These are phyloP conservation scores for Colletotrichum tofieldiae DNA, from an alignment of 2,329 filamentous ascomycete genomes.

Conservation along the genomic window DNA sequence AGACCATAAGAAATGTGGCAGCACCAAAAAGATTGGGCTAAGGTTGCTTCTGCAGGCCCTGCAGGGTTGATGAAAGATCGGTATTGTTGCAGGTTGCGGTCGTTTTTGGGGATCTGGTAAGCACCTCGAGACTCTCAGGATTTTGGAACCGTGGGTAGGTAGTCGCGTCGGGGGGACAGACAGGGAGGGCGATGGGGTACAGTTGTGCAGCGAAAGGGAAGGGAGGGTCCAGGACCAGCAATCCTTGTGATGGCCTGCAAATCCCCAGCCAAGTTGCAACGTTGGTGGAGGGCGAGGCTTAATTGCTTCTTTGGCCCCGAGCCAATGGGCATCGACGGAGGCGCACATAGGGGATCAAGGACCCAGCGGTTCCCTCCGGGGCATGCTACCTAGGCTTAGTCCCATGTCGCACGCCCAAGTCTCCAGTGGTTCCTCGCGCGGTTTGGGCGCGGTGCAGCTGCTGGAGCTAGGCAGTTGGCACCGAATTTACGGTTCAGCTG, in stretches of 20 bases:
- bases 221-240: slow-evolving; percentile 30
- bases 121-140: not conserved
- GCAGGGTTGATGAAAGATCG: slow-evolving; percentile 34
- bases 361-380: slow-evolving; percentile 37
- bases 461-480: slow-evolving; percentile 31
- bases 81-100: slow-evolving; percentile 15
- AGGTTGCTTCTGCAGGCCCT: slow-evolving; percentile 28
- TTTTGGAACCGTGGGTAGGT: not conserved
- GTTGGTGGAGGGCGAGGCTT: slow-evolving; percentile 39
- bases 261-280: slow-evolving; percentile 33
- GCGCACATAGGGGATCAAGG: slow-evolving; percentile 28
- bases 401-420: slow-evolving; percentile 26
- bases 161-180: slow-evolving; percentile 4
- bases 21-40: not conserved
- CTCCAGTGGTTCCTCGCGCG: slow-evolving; percentile 30
- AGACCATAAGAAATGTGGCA: not conserved
- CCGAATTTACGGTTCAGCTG: slow-evolving; percentile 2
- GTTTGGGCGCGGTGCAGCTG: slow-evolving; percentile 33
- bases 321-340: slow-evolving; percentile 33
- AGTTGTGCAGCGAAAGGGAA: slow-evolving; percentile 12
- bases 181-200: slow-evolving; percentile 38
- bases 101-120: slow-evolving; percentile 20
- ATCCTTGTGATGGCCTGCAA: slow-evolving; percentile 37
- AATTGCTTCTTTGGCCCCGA: slow-evolving; percentile 40
- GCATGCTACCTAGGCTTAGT: slow-evolving; percentile 8